Evolutionary conservation across 768 basidiomycete species (phyloP).

Genomic region (Crucibulum laeve): DNA sequence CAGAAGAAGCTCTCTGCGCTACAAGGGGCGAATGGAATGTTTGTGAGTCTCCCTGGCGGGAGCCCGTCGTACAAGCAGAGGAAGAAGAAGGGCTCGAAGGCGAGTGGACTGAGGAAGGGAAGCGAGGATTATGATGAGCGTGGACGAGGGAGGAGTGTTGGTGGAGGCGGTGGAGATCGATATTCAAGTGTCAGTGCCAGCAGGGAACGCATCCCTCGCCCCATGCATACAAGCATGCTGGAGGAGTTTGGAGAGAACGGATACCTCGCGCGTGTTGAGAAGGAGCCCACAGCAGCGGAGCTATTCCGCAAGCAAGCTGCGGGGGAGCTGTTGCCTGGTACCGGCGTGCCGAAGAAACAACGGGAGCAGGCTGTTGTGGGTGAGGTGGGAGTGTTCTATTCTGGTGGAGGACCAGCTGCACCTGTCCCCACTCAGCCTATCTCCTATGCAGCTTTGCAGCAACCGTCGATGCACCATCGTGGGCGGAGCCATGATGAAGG

Average conservation of each 20-base stretch:
- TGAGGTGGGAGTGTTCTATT: conserved; percentile 27
- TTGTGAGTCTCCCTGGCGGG: conserved; percentile 72
- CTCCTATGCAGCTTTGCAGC: conserved; percentile 9
- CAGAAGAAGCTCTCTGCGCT: conserved; percentile 13
- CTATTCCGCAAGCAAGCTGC: conserved; percentile 62
- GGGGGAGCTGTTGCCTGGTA: conserved; percentile 41
- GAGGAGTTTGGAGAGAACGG: conserved; percentile 22
- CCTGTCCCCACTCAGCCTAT: conserved; percentile 4
- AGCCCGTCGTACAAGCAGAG: conserved; percentile 87
- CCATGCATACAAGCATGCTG: conserved; percentile 19
- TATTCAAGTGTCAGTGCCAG: conserved; percentile 14
- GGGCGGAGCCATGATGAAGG: conserved; percentile 26
- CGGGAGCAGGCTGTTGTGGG: conserved; percentile 22
- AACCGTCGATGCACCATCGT: conserved; percentile 13
- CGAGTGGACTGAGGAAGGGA: conserved; percentile 17
- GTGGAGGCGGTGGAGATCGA: conserved; percentile 2
- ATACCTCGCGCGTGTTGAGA: conserved; percentile 12
- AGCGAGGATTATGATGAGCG: conserved; percentile 28
- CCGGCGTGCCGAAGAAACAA: conserved; percentile 24
- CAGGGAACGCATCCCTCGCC: conserved; percentile 13
- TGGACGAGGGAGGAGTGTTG: conserved; percentile 15
- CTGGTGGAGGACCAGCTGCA: conserved; percentile 18
- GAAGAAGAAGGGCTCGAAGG: conserved; percentile 63
- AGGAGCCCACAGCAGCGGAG: conserved; percentile 51
- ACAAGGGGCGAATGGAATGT: conserved; percentile 39